phyloP scores from a whole-genome alignment of 768 basidiomycete species.

The Amanita inopinata region DNA sequence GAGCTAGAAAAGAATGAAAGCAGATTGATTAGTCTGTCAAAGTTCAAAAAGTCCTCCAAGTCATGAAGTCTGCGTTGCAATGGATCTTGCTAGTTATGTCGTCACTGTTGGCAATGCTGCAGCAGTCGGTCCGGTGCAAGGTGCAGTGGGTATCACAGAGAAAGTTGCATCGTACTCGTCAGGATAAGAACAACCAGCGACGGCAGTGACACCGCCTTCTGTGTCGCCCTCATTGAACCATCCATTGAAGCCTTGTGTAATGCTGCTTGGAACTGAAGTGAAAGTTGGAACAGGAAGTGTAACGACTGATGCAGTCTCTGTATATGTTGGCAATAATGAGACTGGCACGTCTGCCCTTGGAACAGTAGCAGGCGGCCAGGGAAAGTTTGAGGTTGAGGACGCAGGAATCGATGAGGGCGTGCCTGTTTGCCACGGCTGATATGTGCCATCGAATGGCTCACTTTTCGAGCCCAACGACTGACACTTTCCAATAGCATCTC shows the following conservation, averaged over 20 bases:
- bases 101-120: neutral
- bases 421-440: slow-evolving; percentile 49
- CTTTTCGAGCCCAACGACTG: slow-evolving; percentile 31
- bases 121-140: slow-evolving; percentile 16
- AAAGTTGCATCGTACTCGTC: slow-evolving; percentile 21
- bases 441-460: slow-evolving; percentile 27
- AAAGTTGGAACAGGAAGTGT: slow-evolving; percentile 30
- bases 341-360: slow-evolving; percentile 29
- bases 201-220: slow-evolving; percentile 23
- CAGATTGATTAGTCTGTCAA: too few species aligned
- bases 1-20: too few species aligned
- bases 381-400: slow-evolving; percentile 23
- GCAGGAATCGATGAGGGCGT: slow-evolving; percentile 39
- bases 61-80: neutral
- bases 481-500: slow-evolving; percentile 53
- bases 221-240: slow-evolving; percentile 37
- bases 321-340: slow-evolving; percentile 43
- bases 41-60: too few species aligned
- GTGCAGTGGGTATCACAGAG: slow-evolving; percentile 16
- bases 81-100: neutral
- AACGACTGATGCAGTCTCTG: slow-evolving; percentile 45
- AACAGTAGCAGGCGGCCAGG: slow-evolving; percentile 51
- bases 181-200: slow-evolving; percentile 39
- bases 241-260: slow-evolving; percentile 29
- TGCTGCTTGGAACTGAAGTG: slow-evolving; percentile 23